Percentiles rank a stretch among this genome's conserved stretches.
Evolutionary conservation across 208 protist species (phyloP).

Genomic region (Trypanosoma caninum): DNA sequence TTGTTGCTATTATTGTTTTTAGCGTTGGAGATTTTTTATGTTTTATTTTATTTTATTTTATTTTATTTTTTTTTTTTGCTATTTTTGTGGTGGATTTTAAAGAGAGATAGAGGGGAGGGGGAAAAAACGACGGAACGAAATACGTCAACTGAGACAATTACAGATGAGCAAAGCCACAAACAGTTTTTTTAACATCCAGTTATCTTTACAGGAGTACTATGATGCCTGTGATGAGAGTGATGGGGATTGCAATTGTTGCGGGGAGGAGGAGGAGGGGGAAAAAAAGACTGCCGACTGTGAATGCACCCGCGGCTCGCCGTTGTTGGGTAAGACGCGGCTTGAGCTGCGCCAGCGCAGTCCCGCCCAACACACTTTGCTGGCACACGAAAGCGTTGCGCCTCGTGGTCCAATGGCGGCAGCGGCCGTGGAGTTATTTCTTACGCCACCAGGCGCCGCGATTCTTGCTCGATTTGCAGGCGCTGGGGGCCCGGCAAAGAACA

Average conservation of each 20-base stretch:
- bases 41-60: conserved; percentile 14
- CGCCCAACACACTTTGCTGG: conserved; percentile 16
- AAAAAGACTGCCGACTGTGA: conserved; percentile 20
- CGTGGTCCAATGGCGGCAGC: conserved; percentile 4
- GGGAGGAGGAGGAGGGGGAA: conserved; percentile 17
- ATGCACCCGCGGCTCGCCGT: conserved; percentile 32
- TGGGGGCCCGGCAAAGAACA: too few species aligned
- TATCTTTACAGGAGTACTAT: conserved; percentile 53
- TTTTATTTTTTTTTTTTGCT: conserved; percentile 15
- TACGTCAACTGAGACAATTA: too few species aligned
- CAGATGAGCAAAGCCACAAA: conserved; percentile 7
- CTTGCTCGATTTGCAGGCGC: background rate
- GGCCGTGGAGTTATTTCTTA: background rate
- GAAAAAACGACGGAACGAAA: too few species aligned
- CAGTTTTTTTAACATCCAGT: conserved; percentile 5
- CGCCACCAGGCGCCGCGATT: conserved; percentile 1
- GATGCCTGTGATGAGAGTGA: conserved; percentile 27
- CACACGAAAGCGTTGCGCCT: background rate
- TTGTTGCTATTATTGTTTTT: background rate
- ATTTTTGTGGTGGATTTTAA: conserved; percentile 3
- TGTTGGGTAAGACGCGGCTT: conserved; percentile 27
- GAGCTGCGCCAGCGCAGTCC: conserved; percentile 25
- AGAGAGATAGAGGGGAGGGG: background rate
- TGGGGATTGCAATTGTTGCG: background rate
- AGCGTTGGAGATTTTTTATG: background rate